Conservation (phyloP, 2,329 filamentous ascomycete species). For the Sporothrix brasiliensis region DNA sequence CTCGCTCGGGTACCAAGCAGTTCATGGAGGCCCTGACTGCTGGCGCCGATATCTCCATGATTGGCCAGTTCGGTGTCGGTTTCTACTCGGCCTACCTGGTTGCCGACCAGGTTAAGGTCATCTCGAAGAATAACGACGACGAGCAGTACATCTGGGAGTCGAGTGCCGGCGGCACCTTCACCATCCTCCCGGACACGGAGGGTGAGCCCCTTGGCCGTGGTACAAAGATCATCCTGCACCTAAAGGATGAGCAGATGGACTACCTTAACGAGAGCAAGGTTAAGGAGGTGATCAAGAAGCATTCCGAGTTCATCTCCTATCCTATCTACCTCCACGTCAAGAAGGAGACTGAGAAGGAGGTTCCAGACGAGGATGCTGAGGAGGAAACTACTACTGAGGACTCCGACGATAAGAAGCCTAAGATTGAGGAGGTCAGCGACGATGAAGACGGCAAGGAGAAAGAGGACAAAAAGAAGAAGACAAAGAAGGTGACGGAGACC, state of each 20-base stretch:
- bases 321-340: constrained; percentile 99
- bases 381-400: constrained; percentile 58
- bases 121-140: constrained; percentile 99
- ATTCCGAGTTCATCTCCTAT: constrained; percentile 99
- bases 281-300: constrained; percentile 99
- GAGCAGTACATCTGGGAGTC: constrained; percentile 99
- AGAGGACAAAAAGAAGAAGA: constrained; percentile 87
- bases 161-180: constrained; percentile 95
- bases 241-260: constrained; percentile 99
- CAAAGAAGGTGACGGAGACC: constrained; percentile 99
- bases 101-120: constrained; percentile 89
- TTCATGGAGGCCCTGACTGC: constrained; percentile 99
- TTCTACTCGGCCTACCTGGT: constrained; percentile 99
- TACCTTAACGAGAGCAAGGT: constrained; percentile 99
- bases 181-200: constrained; percentile 84
- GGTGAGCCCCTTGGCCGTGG: constrained; percentile 89
- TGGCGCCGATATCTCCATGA: constrained; percentile 99
- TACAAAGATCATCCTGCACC: constrained; percentile 96
- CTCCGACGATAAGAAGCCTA: constrained; percentile 90
- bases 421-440: constrained; percentile 89
- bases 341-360: constrained; percentile 99
- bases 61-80: constrained; percentile 99
- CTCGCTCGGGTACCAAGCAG: constrained; percentile 98
- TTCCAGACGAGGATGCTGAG: constrained; percentile 89
- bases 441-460: constrained; percentile 80